Evolutionary conservation across 139 green algal genomes (phyloP).

Genomic region (Tetraselmis chui): DNA sequence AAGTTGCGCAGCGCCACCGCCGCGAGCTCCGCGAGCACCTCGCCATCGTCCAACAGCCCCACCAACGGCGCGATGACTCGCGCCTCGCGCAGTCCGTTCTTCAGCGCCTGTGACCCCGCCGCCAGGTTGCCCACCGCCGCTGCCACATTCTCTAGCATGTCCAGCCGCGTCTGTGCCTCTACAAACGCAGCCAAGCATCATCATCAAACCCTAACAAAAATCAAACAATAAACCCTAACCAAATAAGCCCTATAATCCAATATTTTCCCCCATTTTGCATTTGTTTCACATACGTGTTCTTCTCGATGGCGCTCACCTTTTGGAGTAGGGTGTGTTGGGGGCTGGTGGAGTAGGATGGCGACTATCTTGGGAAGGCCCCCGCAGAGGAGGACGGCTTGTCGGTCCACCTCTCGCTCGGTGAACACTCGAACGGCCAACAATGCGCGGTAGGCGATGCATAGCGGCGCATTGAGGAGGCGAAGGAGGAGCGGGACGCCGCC

Average conservation of each 20-base stretch:
- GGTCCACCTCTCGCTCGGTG: conserved; percentile 29
- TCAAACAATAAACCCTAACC: neutral
- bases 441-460: conserved; percentile 11
- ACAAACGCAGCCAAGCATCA: neutral
- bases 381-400: conserved; percentile 18
- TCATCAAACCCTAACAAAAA: conserved; percentile 1
- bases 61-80: conserved; percentile 29
- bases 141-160: conserved; percentile 29
- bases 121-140: conserved; percentile 33
- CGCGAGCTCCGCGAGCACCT: conserved; percentile 32
- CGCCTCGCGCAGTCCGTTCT: conserved; percentile 25
- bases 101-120: conserved; percentile 27
- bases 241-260: neutral
- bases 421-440: conserved; percentile 30
- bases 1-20: conserved; percentile 36
- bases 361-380: conserved; percentile 23
- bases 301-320: neutral
- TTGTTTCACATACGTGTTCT: neutral
- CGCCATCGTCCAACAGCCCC: conserved; percentile 22
- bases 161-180: neutral
- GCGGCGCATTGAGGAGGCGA: neutral
- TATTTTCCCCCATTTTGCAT: neutral
- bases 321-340: no score
- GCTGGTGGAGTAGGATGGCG: no score
- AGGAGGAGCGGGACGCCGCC: neutral